A percentile compares a stretch with the other conserved stretches of the same genome.
These are phyloP conservation scores for Agaricus blazei DNA, from an alignment of 768 basidiomycete species.

Conservation along the genomic window DNA sequence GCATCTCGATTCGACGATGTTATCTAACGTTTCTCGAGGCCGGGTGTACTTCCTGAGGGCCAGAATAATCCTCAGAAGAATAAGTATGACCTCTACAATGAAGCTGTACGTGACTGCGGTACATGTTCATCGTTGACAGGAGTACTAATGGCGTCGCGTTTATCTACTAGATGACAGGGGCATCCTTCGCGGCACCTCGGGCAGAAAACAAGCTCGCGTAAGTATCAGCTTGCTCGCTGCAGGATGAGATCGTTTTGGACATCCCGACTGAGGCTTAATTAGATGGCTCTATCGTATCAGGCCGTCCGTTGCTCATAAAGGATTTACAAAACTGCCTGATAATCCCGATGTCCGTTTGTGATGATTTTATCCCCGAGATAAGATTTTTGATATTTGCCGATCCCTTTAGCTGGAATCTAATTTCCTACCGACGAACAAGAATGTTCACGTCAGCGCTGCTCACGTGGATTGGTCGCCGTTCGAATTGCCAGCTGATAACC, in stretches of 20 bases:
- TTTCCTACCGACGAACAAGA: constrained; percentile 56
- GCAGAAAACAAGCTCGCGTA: constrained; percentile 47
- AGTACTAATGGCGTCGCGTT: background rate
- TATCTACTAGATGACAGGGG: constrained; percentile 45
- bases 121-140: too few relatives aligned
- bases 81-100: constrained; percentile 60
- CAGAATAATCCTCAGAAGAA: constrained; percentile 61
- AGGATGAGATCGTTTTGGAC: too few relatives aligned
- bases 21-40: constrained; percentile 25
- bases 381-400: background rate
- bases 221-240: constrained; percentile 14
- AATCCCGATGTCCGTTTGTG: constrained; percentile 49
- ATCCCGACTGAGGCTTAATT: background rate
- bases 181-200: constrained; percentile 56
- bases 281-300: constrained; percentile 67
- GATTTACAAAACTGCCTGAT: constrained; percentile 47
- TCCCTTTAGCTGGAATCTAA: constrained; percentile 47
- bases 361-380: background rate
- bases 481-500: constrained; percentile 37
- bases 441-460: constrained; percentile 55
- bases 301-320: constrained; percentile 63
- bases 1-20: background rate
- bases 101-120: constrained; percentile 32
- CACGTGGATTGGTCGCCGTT: constrained; percentile 66
- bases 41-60: constrained; percentile 48